These are phyloP conservation scores for Salix arbutifolia DNA, from an alignment of 345 rosid genomes.

Conservation along the genomic window DNA sequence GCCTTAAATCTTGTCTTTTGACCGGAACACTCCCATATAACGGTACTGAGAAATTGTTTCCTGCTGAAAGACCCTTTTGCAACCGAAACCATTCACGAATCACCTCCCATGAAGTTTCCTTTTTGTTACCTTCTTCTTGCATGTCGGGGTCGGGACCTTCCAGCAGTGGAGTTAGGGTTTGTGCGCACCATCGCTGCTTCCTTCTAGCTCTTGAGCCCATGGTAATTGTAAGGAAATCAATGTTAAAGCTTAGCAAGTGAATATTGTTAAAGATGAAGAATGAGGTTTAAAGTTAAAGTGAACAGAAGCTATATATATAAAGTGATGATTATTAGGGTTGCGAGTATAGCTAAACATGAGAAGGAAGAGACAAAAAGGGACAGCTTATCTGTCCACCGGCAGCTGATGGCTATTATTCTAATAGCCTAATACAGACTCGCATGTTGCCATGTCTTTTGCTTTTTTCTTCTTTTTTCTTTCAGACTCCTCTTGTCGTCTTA, in stretches of 20 bases:
- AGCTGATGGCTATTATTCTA: conserved; percentile 14
- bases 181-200: conserved; percentile 65
- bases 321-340: not conserved
- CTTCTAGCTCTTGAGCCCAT: conserved; percentile 43
- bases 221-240: not conserved
- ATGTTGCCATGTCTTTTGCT: conserved; percentile 37
- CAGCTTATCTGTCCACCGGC: conserved; percentile 62
- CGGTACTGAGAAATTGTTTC: conserved; percentile 23
- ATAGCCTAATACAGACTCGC: conserved; percentile 19
- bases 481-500: conserved; percentile 20
- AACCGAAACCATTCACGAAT: conserved; percentile 91
- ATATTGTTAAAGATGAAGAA: not conserved
- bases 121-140: conserved; percentile 65
- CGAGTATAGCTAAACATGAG: not conserved
- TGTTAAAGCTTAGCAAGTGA: not conserved
- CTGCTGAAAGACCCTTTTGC: conserved; percentile 50
- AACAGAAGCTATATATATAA: not conserved
- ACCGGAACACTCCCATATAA: conserved; percentile 35
- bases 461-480: conserved; percentile 25
- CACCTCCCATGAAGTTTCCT: conserved; percentile 83
- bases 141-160: conserved; percentile 95
- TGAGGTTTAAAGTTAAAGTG: not conserved
- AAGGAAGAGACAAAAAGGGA: conserved; percentile 51
- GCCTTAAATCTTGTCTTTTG: conserved; percentile 70
- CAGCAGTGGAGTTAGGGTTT: conserved; percentile 75